These are phyloP conservation scores for Saccharomycopsis fodiens DNA, from an alignment of 805 yeast genomes.

Conservation along the genomic window DNA sequence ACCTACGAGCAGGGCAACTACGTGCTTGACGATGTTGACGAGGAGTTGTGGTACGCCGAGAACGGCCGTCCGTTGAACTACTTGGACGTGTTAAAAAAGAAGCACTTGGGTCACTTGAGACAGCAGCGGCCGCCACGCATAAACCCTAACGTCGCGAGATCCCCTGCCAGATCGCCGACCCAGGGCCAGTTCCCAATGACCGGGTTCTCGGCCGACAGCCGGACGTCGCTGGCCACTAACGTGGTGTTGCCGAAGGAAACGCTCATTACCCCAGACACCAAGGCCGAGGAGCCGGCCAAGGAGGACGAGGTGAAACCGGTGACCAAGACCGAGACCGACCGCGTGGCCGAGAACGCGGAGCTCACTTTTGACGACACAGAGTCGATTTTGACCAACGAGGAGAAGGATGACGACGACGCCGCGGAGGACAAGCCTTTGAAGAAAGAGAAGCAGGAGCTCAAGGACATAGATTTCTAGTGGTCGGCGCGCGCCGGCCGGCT, in stretches of 20 bases:
- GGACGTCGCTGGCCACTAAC: not conserved
- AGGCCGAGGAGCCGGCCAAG: not conserved
- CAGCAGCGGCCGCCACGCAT: conserved; percentile 9
- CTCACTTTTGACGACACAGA: conserved; percentile 16
- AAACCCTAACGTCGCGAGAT: not conserved
- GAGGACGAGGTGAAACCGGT: not conserved
- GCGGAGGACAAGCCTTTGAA: conserved; percentile 16
- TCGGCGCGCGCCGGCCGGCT: not conserved
- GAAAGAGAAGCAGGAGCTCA: conserved; percentile 20
- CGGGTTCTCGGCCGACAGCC: not conserved
- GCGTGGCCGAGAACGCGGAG: conserved; percentile 15
- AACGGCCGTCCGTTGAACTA: conserved; percentile 61
- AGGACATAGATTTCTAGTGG: conserved; percentile 21
- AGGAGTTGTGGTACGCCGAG: conserved; percentile 54
- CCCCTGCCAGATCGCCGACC: not conserved
- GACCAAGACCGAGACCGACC: conserved; percentile 11
- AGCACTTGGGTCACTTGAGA: conserved; percentile 25
- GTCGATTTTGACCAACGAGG: conserved; percentile 21
- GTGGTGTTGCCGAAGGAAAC: conserved; percentile 19
- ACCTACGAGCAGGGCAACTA: conserved; percentile 83
- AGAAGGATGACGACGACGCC: conserved; percentile 28
- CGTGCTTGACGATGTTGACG: conserved; percentile 56
- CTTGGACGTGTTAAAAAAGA: conserved; percentile 32
- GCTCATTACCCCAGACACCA: conserved; percentile 14
- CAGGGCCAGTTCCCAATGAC: conserved; percentile 8